A percentile compares a stretch with the other conserved stretches of the same genome.
These are phyloP conservation scores for Cryphonectria radicalis DNA, from an alignment of 2,329 filamentous ascomycete genomes.

Conservation along the genomic window DNA sequence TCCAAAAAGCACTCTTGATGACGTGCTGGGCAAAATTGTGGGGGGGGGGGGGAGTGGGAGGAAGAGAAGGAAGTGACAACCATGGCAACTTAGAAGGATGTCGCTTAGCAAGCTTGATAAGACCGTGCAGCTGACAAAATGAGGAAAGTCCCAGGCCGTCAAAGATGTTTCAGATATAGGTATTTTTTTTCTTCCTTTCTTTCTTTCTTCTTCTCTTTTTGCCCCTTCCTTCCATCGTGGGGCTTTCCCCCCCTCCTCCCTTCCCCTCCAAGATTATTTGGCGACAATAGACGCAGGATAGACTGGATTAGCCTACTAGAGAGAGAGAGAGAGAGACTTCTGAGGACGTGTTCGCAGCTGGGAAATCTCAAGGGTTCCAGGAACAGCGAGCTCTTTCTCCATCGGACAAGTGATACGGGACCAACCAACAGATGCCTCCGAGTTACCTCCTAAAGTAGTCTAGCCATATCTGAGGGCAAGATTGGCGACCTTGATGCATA, in stretches of 20 bases:
- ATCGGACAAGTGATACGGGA: neutral
- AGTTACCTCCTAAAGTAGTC: neutral
- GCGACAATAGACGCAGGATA: neutral
- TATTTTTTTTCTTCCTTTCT: neutral
- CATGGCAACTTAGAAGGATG: too few species aligned
- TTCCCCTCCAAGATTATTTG: neutral
- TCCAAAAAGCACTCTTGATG: neutral
- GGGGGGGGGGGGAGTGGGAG: neutral
- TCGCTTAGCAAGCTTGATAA: constrained; percentile 7
- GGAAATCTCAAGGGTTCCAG: neutral
- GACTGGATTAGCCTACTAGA: neutral
- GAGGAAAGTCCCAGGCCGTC: constrained; percentile 1
- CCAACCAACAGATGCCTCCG: neutral
- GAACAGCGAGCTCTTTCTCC: neutral
- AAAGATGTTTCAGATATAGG: neutral
- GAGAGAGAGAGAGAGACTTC: neutral
- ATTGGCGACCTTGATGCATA: neutral
- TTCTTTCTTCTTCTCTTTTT: neutral
- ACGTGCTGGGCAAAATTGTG: neutral
- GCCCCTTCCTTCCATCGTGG: neutral
- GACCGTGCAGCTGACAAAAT: constrained; percentile 5
- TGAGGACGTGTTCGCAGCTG: neutral
- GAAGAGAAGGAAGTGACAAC: neutral
- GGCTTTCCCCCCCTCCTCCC: too few species aligned
- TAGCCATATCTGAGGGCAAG: neutral